A percentile compares a stretch with the other conserved stretches of the same genome.
Conservation (phyloP, 805 yeast species). For the Schwanniomyces occidentalis region DNA sequence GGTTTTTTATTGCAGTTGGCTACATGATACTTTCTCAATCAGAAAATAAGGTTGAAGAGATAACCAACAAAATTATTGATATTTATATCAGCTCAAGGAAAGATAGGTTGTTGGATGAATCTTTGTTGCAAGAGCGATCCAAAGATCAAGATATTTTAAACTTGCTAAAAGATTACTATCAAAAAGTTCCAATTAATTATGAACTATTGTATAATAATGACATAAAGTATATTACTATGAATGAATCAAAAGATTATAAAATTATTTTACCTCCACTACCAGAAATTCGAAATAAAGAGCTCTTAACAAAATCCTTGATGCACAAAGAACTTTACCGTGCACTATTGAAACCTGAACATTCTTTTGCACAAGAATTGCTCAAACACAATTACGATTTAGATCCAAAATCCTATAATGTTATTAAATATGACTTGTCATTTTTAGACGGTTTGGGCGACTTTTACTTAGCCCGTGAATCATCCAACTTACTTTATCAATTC, state of each 20-base stretch:
- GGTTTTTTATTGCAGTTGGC: slow-evolving; percentile 30
- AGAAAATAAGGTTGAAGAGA: slow-evolving; percentile 20
- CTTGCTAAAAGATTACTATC: slow-evolving; percentile 24
- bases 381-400: slow-evolving; percentile 19
- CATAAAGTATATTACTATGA: slow-evolving; percentile 19
- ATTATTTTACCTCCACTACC: slow-evolving; percentile 38
- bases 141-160: slow-evolving; percentile 15
- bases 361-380: slow-evolving; percentile 21
- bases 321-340: slow-evolving; percentile 40
- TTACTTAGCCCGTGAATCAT: slow-evolving; percentile 36
- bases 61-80: slow-evolving; percentile 31
- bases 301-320: slow-evolving; percentile 35
- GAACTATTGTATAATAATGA: slow-evolving; percentile 19
- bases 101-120: slow-evolving; percentile 4
- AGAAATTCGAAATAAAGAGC: slow-evolving; percentile 23
- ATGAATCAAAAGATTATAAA: slow-evolving; percentile 21
- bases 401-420: slow-evolving; percentile 19
- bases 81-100: slow-evolving; percentile 26
- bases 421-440: slow-evolving; percentile 36
- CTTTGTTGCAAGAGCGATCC: slow-evolving; percentile 2
- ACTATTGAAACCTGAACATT: slow-evolving; percentile 26
- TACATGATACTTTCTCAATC: slow-evolving; percentile 22
- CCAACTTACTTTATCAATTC: slow-evolving; percentile 33
- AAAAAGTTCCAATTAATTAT: slow-evolving; percentile 21
- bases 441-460: slow-evolving; percentile 45